phyloP scores from a whole-genome alignment of 495 filamentous ascomycete species.

The Tuber aestivum region DNA sequence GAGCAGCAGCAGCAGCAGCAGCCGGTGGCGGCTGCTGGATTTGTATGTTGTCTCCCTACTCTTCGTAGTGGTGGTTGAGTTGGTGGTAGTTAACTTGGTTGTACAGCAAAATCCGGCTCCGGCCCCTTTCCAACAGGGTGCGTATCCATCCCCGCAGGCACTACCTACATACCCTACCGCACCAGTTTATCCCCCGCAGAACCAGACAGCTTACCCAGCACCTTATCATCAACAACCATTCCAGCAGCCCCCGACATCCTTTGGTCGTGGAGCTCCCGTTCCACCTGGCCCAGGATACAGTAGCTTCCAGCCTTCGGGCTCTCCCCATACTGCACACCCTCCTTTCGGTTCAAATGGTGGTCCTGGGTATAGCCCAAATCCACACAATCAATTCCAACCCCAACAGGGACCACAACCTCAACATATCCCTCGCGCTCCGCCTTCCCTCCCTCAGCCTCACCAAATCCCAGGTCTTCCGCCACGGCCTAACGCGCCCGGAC shows the following conservation, averaged over 20 bases:
- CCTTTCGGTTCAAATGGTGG: constrained; percentile 23
- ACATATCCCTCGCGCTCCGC: constrained; percentile 11
- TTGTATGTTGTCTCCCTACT: constrained; percentile 9
- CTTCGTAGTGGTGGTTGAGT: not conserved
- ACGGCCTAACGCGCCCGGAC: constrained; percentile 40
- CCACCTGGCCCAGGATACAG: constrained; percentile 23
- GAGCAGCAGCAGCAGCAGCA: constrained; percentile 36
- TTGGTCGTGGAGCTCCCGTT: constrained; percentile 33
- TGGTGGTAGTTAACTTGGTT: constrained; percentile 9
- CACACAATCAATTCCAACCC: constrained; percentile 31
- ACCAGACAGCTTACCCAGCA: constrained; percentile 20
- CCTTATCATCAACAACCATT: constrained; percentile 30
- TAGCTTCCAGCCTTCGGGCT: constrained; percentile 27
- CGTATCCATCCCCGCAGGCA: constrained; percentile 34
- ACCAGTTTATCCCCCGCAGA: constrained; percentile 21
- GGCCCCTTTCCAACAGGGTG: constrained; percentile 37
- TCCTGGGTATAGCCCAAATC: constrained; percentile 24
- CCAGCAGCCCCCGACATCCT: constrained; percentile 27
- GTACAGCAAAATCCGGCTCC: constrained; percentile 31
- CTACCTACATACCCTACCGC: constrained; percentile 26
- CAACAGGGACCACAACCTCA: constrained; percentile 31
- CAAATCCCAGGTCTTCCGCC: constrained; percentile 41
- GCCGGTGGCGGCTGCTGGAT: constrained; percentile 36
- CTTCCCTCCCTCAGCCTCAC: constrained; percentile 41
- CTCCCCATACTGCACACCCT: constrained; percentile 10